phyloP scores from a whole-genome alignment of 192 early-diverging fungal genomes.

The Podila verticillata region DNA sequence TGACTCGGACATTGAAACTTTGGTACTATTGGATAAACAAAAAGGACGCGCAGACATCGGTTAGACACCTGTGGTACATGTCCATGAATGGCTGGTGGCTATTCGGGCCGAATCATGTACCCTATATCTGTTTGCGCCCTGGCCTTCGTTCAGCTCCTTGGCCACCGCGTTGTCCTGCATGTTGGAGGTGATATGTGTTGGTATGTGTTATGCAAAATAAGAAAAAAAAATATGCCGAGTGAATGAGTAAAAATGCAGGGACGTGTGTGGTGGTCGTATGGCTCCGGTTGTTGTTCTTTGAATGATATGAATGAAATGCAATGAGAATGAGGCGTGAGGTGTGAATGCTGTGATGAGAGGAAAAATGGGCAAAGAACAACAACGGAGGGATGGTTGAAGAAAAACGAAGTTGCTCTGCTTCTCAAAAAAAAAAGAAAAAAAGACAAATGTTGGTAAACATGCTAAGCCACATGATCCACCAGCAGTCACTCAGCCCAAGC shows the following conservation, averaged over 20 bases:
- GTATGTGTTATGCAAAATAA: neutral
- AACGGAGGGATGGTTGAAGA: neutral
- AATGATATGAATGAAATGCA: neutral
- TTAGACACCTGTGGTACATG: slow-evolving; percentile 51
- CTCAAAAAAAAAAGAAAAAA: neutral
- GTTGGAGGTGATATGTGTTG: slow-evolving; percentile 8
- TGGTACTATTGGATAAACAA: slow-evolving; percentile 69
- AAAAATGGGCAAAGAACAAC: neutral
- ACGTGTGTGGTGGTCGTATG: neutral
- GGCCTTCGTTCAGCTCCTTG: slow-evolving; percentile 70
- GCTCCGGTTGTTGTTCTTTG: neutral
- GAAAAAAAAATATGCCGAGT: neutral
- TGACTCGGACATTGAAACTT: slow-evolving; percentile 75
- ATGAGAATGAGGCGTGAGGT: neutral
- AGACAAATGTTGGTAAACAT: neutral
- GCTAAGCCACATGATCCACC: neutral
- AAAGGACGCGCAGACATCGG: slow-evolving; percentile 19
- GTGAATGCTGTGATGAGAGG: neutral
- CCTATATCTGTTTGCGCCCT: slow-evolving; percentile 74
- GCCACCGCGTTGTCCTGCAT: slow-evolving; percentile 55
- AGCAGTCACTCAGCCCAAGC: too few species aligned
- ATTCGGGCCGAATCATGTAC: slow-evolving; percentile 44
- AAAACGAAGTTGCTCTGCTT: neutral
- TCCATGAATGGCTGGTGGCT: slow-evolving; percentile 49
- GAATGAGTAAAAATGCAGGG: neutral